Evolutionary conservation across 2,329 filamentous ascomycete species (phyloP).

Genomic region (Diaporthe longicolla): DNA sequence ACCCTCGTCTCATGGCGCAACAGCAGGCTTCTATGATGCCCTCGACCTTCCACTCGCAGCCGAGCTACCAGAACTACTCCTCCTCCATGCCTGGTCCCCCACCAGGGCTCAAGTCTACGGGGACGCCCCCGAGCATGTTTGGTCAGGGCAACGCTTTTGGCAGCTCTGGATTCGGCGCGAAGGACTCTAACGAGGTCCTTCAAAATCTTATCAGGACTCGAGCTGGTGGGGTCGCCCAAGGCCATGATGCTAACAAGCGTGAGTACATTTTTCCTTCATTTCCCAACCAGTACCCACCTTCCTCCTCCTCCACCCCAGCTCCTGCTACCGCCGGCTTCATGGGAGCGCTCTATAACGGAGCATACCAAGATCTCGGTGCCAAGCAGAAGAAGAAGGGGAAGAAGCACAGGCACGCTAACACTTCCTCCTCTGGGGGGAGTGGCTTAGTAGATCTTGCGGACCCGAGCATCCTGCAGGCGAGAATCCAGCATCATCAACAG

Average conservation of each 20-base stretch:
- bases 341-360: slow-evolving; percentile 92
- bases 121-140: slow-evolving; percentile 95
- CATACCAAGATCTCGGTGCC: slow-evolving; percentile 91
- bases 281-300: slow-evolving; percentile 87
- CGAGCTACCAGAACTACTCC: slow-evolving; percentile 81
- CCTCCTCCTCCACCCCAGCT: slow-evolving; percentile 85
- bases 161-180: slow-evolving; percentile 77
- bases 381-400: slow-evolving; percentile 99
- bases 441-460: slow-evolving; percentile 99
- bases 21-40: slow-evolving; percentile 93
- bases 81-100: slow-evolving; percentile 89
- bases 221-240: slow-evolving; percentile 76
- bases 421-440: slow-evolving; percentile 99
- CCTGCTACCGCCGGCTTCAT: slow-evolving; percentile 87
- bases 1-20: slow-evolving; percentile 80
- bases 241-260: slow-evolving; percentile 94
- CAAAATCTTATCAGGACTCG: slow-evolving; percentile 84
- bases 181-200: slow-evolving; percentile 83
- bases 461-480: slow-evolving; percentile 99
- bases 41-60: slow-evolving; percentile 70
- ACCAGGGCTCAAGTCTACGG: slow-evolving; percentile 93
- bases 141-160: slow-evolving; percentile 90
- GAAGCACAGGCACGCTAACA: slow-evolving; percentile 99
- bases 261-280: slow-evolving; percentile 97
- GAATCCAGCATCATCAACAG: slow-evolving; percentile 90